Base-by-base conservation (phyloP, 1,284 basidiomycete genomes). In the Puccinia novopanici region DNA sequence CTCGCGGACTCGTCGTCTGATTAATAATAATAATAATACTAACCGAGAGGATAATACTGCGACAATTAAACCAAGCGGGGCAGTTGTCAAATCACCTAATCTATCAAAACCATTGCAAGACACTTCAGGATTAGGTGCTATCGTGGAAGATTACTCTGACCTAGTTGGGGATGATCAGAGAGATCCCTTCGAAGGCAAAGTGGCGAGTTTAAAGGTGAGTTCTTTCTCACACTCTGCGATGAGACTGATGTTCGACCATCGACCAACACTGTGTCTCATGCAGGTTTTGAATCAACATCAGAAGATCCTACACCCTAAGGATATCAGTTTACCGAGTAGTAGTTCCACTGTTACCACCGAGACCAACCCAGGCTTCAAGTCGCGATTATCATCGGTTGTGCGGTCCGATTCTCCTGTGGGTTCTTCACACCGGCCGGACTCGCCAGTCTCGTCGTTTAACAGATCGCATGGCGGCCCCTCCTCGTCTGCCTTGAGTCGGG, bases 71-170 rank as follows among this genome's bases (percentile, higher is more conserved):
- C 82, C 83, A 13, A 13, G 57, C 52, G 45, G 52, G 5, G 19
- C 65, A 0, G 30, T 27, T 17, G 19, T 63, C 42, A 81, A 75
- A 40, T 27, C 48, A 30, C 27, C 68, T 17, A 52, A 40, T 71
- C 68, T 52, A 3, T 55, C 48, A 4, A 71, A 71, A 54, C n/a
- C 68, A 5, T 37, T 27, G 4, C 48, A 37, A 15, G 61, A 57
- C 52, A 55, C n/a, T 40, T 63, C 72, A n/a, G 24, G 27, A 24
- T 67, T 83, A 27, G 67, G 73, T 12, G 79, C 83, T 0, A 82
- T 93, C 61, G 89, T 91, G 0, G 94, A 96, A 84, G 94, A 98
- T 86, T 95, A 94, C 84, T 95, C 93, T 8, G 94, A 96, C 84
- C 87, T 95, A 48, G 90, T 89, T 13, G 87, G 88, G 30, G 92